Conservation (phyloP, 805 yeast species). For the Saturnispora besseyi region DNA sequence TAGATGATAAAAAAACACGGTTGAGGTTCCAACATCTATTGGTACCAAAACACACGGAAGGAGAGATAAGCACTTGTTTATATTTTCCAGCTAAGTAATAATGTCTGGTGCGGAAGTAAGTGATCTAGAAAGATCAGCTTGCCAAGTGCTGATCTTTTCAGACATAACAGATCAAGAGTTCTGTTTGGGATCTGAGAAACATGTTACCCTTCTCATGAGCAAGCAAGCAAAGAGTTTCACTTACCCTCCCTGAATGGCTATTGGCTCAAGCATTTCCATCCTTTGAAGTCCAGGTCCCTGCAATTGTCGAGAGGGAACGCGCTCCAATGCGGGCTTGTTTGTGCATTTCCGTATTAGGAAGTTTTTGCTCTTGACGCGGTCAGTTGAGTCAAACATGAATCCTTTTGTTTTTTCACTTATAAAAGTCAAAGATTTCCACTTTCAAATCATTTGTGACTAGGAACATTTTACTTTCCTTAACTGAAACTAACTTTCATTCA, state of each 20-base stretch:
- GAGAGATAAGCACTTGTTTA: no score
- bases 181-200: no score
- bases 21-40: no score
- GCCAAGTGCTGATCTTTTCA: no score
- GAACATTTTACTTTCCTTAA: neutral
- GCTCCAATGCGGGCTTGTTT: slow-evolving; percentile 3
- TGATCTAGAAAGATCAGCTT: no score
- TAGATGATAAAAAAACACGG: no score
- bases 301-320: neutral
- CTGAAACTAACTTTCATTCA: slow-evolving; percentile 16
- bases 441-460: neutral
- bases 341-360: neutral
- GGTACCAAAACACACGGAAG: no score
- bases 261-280: neutral
- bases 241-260: neutral
- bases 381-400: neutral
- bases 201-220: no score
- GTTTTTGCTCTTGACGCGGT: neutral
- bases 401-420: neutral
- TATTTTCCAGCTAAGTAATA: no score
- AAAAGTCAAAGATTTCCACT: neutral
- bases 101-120: no score
- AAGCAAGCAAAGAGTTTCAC: no score
- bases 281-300: neutral
- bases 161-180: no score